Evolutionary conservation across 768 basidiomycete species (phyloP).

Genomic region (Boletus tomentosulus): DNA sequence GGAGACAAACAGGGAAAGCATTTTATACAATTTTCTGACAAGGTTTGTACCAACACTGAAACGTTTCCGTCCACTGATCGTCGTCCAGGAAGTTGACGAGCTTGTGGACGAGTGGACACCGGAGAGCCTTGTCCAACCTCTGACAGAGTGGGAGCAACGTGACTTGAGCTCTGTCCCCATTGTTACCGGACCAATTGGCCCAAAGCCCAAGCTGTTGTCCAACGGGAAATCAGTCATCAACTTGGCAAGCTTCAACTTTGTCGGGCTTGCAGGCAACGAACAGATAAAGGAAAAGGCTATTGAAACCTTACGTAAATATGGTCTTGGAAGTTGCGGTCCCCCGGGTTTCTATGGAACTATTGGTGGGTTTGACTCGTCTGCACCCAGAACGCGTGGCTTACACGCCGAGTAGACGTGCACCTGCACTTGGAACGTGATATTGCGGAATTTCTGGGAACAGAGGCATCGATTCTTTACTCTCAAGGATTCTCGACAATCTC

Average conservation of each 20-base stretch:
- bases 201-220: conserved; percentile 73
- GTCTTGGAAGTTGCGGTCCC: conserved; percentile 92
- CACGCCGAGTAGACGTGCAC: conserved; percentile 69
- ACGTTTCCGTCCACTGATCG: background rate
- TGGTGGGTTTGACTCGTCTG: conserved; percentile 47
- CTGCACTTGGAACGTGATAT: conserved; percentile 85
- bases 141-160: conserved; percentile 53
- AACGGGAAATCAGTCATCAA: conserved; percentile 77
- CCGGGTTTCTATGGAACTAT: conserved; percentile 96
- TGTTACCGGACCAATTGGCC: conserved; percentile 74
- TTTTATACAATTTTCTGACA: conserved; percentile 87
- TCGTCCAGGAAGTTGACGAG: conserved; percentile 85
- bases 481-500: conserved; percentile 90
- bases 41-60: conserved; percentile 48
- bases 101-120: conserved; percentile 94
- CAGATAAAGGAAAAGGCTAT: conserved; percentile 81
- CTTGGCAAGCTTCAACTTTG: conserved; percentile 88
- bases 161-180: conserved; percentile 76
- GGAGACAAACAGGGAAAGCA: conserved; percentile 81
- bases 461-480: conserved; percentile 87
- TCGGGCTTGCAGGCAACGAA: conserved; percentile 85
- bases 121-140: conserved; percentile 69
- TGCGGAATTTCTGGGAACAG: conserved; percentile 85
- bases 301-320: conserved; percentile 82
- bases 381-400: background rate